A percentile compares a stretch with the other conserved stretches of the same genome.
Evolutionary conservation across 805 yeast genomes (phyloP).

Genomic region (Zygosaccharomyces gambellarensis): DNA sequence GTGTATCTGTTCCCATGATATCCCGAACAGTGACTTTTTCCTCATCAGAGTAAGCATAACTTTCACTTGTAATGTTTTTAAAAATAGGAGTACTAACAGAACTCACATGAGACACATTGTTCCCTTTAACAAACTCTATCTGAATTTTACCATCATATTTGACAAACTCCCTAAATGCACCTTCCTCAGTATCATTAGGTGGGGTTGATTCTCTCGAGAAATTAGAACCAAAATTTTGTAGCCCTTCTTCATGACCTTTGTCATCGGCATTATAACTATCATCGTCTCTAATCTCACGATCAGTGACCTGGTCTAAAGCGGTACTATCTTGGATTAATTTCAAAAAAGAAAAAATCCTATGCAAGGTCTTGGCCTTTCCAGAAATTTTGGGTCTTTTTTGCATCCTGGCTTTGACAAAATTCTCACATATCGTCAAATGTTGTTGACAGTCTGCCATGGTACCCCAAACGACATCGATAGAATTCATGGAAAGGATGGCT

Average conservation of each 20-base stretch:
- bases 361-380: conserved; percentile 70
- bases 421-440: conserved; percentile 72
- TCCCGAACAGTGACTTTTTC: conserved; percentile 47
- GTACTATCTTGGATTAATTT: conserved; percentile 77
- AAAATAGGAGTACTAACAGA: conserved; percentile 34
- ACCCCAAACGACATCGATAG: conserved; percentile 87
- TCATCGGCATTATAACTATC: conserved; percentile 11
- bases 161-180: conserved; percentile 32
- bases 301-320: conserved; percentile 28
- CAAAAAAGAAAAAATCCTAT: conserved; percentile 70
- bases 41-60: conserved; percentile 30
- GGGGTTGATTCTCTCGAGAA: background rate
- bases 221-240: background rate
- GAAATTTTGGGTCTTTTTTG: conserved; percentile 59
- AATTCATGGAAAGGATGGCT: conserved; percentile 80
- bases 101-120: background rate
- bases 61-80: conserved; percentile 40
- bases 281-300: conserved; percentile 26
- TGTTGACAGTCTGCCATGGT: conserved; percentile 79
- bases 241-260: conserved; percentile 1
- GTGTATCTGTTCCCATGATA: conserved; percentile 67
- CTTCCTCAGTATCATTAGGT: conserved; percentile 6
- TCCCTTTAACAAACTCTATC: conserved; percentile 36
- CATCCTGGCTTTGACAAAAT: conserved; percentile 66
- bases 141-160: conserved; percentile 44